phyloP scores from a whole-genome alignment of 2,329 filamentous ascomycete species.

The Fusarium tjaetaba region DNA sequence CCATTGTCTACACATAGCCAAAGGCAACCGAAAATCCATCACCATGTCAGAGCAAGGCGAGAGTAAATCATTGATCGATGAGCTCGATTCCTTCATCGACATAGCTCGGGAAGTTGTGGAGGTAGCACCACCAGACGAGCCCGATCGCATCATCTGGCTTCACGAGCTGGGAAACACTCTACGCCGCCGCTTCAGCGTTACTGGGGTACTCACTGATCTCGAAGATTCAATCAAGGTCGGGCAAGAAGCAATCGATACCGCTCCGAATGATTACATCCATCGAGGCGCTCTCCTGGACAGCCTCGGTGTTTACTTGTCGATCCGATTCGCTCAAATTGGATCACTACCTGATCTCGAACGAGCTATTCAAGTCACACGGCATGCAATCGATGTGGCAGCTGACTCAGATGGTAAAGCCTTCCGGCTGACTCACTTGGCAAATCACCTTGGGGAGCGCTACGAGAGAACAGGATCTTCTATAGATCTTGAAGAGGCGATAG shows the following conservation, averaged over 20 bases:
- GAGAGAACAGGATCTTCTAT: not conserved
- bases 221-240: not conserved
- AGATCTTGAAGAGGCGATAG: not conserved
- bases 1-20: accelerated
- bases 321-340: not conserved
- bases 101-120: not conserved
- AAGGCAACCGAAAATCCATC: accelerated
- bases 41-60: accelerated
- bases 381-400: not conserved
- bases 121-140: not conserved
- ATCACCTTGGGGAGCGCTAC: not conserved
- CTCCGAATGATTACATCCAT: not conserved
- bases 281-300: not conserved
- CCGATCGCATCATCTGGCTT: not conserved
- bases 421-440: not conserved
- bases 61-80: accelerated
- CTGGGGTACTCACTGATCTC: not conserved
- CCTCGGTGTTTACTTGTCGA: not conserved
- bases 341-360: not conserved
- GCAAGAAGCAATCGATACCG: not conserved
- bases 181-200: not conserved
- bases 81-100: not conserved
- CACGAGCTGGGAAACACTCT: not conserved
- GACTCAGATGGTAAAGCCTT: not conserved
- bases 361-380: not conserved